phyloP scores from a whole-genome alignment of 129 eudicot species.

The Flaveria sonorensis region DNA sequence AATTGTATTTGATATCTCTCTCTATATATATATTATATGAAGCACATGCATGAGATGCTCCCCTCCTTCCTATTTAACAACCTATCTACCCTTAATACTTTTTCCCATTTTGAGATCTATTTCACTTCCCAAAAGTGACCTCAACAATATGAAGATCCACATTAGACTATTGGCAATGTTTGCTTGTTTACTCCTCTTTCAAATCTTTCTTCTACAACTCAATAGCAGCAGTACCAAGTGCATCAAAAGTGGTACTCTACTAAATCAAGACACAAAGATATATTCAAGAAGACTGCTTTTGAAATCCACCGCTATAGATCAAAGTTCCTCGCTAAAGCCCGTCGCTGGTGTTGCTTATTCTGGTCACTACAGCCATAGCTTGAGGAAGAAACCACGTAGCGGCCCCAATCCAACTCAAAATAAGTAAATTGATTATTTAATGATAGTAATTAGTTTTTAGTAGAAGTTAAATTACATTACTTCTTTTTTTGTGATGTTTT shows the following conservation, averaged over 20 bases:
- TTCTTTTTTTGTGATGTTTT: background rate
- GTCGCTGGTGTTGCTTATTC: background rate
- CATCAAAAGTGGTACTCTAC: constrained; percentile 14
- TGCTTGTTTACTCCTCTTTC: constrained; percentile 32
- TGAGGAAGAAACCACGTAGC: constrained; percentile 43
- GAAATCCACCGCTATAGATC: constrained; percentile 14
- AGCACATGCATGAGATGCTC: constrained; percentile 37
- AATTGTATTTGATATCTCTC: background rate
- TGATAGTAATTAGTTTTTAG: background rate
- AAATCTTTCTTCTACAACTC: constrained; percentile 16
- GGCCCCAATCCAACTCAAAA: constrained; percentile 45
- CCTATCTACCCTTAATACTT: background rate
- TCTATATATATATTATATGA: background rate
- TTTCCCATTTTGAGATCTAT: constrained; percentile 32
- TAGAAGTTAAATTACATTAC: constrained; percentile 20
- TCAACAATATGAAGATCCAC: constrained; percentile 32
- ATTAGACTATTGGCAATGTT: constrained; percentile 28
- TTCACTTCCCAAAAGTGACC: constrained; percentile 13
- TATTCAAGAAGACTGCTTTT: constrained; percentile 35
- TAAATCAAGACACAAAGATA: constrained; percentile 25
- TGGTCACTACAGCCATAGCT: constrained; percentile 22
- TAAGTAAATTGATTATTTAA: constrained; percentile 24
- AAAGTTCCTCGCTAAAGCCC: constrained; percentile 23
- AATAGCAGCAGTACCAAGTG: constrained; percentile 3
- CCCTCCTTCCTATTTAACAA: constrained; percentile 23